These are phyloP conservation scores for Macrolepiota dolichaula DNA, from an alignment of 768 basidiomycete species.

Conservation along the genomic window DNA sequence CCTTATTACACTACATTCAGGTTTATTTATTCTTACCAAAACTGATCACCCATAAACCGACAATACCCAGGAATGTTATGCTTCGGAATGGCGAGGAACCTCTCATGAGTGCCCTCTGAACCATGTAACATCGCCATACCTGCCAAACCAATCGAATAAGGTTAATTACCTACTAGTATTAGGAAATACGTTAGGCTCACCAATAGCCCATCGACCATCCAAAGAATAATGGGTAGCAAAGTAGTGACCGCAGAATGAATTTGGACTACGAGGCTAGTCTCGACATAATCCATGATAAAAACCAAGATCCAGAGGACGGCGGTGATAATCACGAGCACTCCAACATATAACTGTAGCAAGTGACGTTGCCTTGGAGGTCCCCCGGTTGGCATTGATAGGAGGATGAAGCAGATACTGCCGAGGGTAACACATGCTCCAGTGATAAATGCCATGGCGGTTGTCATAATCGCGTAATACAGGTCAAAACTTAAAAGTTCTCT, in stretches of 20 bases:
- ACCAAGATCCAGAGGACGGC: background rate
- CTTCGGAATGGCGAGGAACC: background rate
- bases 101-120: background rate
- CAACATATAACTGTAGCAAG: background rate
- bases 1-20: background rate
- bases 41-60: background rate
- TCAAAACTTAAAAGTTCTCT: too few relatives aligned
- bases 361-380: background rate
- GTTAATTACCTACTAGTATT: too few relatives aligned
- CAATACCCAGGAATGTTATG: background rate
- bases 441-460: background rate
- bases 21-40: background rate
- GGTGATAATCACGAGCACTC: background rate
- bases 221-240: background rate
- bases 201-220: background rate
- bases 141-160: background rate
- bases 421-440: background rate
- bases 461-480: too few relatives aligned
- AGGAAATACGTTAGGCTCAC: background rate
- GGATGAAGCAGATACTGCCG: background rate
- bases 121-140: conserved; percentile 7
- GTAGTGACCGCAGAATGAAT: too few relatives aligned
- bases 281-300: too few relatives aligned
- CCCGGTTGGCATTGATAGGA: background rate
- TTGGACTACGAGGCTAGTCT: too few relatives aligned